phyloP scores from a whole-genome alignment of 2,329 filamentous ascomycete species.

The Paracoccidioides brasiliensis region DNA sequence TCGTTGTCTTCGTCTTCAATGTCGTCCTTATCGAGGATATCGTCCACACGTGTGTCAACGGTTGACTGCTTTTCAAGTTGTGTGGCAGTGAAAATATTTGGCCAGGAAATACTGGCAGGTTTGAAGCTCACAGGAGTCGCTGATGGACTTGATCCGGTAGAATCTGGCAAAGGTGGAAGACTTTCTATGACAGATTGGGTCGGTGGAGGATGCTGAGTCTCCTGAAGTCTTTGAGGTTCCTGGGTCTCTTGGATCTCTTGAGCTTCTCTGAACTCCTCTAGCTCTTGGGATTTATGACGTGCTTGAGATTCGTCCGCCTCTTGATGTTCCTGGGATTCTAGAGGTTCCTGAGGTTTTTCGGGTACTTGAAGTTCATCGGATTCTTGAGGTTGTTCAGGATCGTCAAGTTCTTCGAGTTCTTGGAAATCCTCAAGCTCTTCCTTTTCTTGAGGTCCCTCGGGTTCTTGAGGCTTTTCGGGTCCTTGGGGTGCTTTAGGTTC shows the following conservation, averaged over 20 bases:
- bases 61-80: not conserved
- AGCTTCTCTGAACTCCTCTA: not conserved
- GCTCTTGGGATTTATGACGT: not conserved
- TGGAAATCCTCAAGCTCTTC: not conserved
- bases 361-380: not conserved
- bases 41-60: not conserved
- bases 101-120: constrained; percentile 2
- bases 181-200: constrained; percentile 12
- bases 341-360: not conserved
- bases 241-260: not conserved
- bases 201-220: not conserved
- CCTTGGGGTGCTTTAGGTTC: constrained; percentile 8
- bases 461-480: not conserved
- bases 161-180: constrained; percentile 8
- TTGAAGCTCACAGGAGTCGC: constrained; percentile 6
- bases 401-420: not conserved
- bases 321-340: not conserved
- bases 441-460: not conserved
- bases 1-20: constrained; percentile 1
- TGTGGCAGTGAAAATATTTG: not conserved
- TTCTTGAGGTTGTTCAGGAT: not conserved
- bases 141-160: constrained; percentile 7
- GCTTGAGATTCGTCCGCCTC: not conserved
- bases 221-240: too few species aligned
- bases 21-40: too few species aligned